Evolutionary conservation across 768 basidiomycete species (phyloP).

Genomic region (Trametes cubensis): DNA sequence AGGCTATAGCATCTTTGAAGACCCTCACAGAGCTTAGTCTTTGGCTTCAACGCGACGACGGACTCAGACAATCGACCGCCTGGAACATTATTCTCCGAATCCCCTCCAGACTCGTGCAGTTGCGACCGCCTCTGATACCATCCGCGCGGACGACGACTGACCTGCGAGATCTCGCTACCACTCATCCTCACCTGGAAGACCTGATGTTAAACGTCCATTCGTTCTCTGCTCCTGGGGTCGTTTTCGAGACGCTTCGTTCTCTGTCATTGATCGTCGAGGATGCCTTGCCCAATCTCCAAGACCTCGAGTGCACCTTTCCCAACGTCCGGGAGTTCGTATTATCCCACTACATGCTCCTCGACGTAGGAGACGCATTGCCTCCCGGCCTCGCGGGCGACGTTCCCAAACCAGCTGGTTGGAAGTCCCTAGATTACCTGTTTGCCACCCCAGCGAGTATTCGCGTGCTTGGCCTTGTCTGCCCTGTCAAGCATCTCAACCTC

Average conservation of each 20-base stretch:
- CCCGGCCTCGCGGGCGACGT: neutral
- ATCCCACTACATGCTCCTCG: neutral
- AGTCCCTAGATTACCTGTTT: neutral
- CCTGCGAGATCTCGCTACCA: neutral
- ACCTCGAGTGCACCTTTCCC: neutral
- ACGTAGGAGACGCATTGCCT: neutral
- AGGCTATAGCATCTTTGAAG: neutral
- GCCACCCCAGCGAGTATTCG: neutral
- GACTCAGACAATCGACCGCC: too few relatives aligned
- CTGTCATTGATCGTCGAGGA: neutral
- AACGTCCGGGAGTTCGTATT: neutral
- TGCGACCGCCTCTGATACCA: neutral
- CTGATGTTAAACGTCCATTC: neutral
- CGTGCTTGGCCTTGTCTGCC: neutral
- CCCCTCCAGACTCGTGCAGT: too few relatives aligned
- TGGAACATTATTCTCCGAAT: too few relatives aligned
- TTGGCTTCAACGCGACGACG: too few relatives aligned
- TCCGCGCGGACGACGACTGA: neutral
- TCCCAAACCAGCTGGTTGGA: neutral
- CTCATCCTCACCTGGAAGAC: neutral
- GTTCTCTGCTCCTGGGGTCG: neutral
- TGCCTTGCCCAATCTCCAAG: neutral
- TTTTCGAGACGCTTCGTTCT: neutral
- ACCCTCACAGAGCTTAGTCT: neutral
- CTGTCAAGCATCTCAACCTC: neutral